Evolutionary conservation across 306 rosid species (phyloP), one percentile per base, ranked within the genome.

Genomic region (Cucurbita pepo): DNA sequence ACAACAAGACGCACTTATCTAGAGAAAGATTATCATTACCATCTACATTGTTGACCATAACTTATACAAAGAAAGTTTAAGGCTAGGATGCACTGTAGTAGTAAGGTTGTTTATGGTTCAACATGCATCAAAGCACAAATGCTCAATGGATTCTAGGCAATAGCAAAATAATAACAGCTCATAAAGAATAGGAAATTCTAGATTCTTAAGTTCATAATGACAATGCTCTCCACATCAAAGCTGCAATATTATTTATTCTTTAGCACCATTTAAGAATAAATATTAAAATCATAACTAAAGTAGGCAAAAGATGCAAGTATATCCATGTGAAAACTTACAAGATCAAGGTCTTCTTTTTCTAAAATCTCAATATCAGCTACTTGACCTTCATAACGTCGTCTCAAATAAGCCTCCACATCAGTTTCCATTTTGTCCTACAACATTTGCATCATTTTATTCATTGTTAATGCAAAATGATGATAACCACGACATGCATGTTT

Each of bases 331-430:
- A 37, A 73, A 80, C 97, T 89, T 85, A 94, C 98, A 71, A 94
- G 98, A 81, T 89, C 96, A 84, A 90, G 96, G 78, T 94, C 97
- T 82, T 90, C 98, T 75, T 89, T 94, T 77, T 80, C 90, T 61
- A 89, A 59, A 58, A 90, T 87, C 79, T 93, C 88, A 78, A 93
- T 77, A 79, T 93, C 86, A 69, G 90, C 96, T 86, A 93, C 81
- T 79, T 84, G 96, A 83, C 86, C 62, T 85, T 90, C 96, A 83
- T 87, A 93, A 16, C 89, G 88, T 16, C 97, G 83, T 77, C 90
- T 88, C 81, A 93, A 77, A 80, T 87, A 88, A 58, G 87, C 92
- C 76, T 93, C 98, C 53, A 90, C 96, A 22, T 93, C 97, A 84
- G 81, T 83, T 84, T 87, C 94, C 91, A 82, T 83, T 82, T 88